Percentiles rank a stretch among this genome's conserved stretches.
phyloP scores from a whole-genome alignment of 169 alveolate genomes.

The Plasmodium ovale region DNA sequence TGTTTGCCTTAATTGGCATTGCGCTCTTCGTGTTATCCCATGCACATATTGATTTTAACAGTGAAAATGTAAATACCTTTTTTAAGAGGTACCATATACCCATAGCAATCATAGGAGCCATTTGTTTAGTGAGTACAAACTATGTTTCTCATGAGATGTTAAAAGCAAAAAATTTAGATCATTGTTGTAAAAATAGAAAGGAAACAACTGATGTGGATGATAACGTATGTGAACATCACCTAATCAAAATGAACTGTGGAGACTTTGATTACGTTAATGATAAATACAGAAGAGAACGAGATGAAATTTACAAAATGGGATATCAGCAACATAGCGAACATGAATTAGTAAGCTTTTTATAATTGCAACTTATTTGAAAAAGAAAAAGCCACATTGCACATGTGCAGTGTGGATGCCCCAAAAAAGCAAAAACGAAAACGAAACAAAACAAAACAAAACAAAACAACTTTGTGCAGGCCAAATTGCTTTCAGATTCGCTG shows the following conservation, averaged over 20 bases:
- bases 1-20: constrained; percentile 22
- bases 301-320: constrained; percentile 8
- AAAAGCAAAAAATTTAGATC: constrained; percentile 31
- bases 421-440: too few relatives aligned
- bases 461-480: neutral
- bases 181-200: constrained; percentile 32
- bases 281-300: neutral
- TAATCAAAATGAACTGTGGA: neutral
- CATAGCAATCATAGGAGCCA: constrained; percentile 16
- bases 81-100: constrained; percentile 2
- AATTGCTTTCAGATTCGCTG: too few relatives aligned
- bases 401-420: neutral
- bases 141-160: constrained; percentile 31
- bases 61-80: neutral
- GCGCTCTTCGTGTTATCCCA: constrained; percentile 39
- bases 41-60: constrained; percentile 12
- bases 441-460: too few relatives aligned
- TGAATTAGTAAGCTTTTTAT: constrained; percentile 50
- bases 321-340: neutral
- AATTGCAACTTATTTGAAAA: neutral
- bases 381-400: neutral
- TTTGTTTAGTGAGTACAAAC: constrained; percentile 26
- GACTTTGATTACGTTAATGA: neutral
- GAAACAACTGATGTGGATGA: neutral
- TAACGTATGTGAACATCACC: neutral